Conservation (phyloP, 257 asterid species). For the Solanum gandarillasii region DNA sequence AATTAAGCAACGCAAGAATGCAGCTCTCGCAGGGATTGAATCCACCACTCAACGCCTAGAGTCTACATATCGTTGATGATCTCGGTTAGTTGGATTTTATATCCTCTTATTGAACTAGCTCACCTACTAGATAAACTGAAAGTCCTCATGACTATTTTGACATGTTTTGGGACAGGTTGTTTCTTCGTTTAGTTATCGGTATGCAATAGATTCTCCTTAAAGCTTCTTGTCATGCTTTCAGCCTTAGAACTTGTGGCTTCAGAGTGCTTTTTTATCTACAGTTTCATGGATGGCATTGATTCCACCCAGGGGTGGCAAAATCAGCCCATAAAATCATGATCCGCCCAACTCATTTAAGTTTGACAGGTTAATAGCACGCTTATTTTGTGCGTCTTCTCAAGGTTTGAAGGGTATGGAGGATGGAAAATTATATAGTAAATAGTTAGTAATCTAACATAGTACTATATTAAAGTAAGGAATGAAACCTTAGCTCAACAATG, state of each 20-base stretch:
- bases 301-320: neutral
- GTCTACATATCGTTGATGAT: neutral
- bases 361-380: neutral
- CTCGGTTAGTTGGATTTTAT: neutral
- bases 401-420: neutral
- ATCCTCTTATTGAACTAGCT: neutral
- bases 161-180: neutral
- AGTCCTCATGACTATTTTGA: neutral
- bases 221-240: neutral
- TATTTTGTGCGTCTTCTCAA: neutral
- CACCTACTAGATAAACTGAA: neutral
- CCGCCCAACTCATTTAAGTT: neutral
- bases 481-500: neutral
- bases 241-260: neutral
- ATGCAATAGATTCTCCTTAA: neutral
- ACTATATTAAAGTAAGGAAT: neutral
- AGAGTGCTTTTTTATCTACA: neutral
- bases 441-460: neutral
- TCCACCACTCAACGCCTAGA: neutral
- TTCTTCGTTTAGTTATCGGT: neutral
- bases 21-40: neutral
- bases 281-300: neutral
- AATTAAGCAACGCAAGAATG: neutral
- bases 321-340: neutral
- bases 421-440: too few relatives aligned